Conservation (phyloP, 1,284 basidiomycete species). For the Volvariella volvacea region DNA sequence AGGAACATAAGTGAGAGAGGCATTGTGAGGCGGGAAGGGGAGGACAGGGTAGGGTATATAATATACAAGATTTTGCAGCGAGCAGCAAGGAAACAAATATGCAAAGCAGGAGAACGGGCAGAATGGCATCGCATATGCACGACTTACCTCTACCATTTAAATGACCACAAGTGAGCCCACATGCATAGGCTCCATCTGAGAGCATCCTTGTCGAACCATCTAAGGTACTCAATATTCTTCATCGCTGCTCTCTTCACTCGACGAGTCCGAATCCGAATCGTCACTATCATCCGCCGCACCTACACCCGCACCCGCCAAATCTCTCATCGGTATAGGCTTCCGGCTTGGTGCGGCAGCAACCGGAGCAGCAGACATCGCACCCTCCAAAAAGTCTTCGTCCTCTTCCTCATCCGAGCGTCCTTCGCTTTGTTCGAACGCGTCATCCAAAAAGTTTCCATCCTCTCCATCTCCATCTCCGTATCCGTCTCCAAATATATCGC, state of each 20-base stretch:
- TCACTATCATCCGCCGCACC: constrained; percentile 48
- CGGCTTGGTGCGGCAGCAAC: constrained; percentile 23
- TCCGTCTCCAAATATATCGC: constrained; percentile 25
- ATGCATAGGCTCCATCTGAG: no score
- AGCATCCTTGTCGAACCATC: no score
- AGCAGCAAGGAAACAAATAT: no score
- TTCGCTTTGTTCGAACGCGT: constrained; percentile 13
- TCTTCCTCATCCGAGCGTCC: constrained; percentile 39
- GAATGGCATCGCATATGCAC: no score
- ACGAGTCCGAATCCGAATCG: constrained; percentile 21
- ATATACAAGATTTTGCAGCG: no score
- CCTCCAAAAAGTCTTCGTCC: constrained; percentile 31
- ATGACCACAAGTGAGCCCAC: no score
- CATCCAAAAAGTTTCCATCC: constrained; percentile 38
- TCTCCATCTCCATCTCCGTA: constrained; percentile 15
- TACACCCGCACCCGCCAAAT: constrained; percentile 36
- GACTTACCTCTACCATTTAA: no score
- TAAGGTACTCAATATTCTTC: constrained; percentile 28
- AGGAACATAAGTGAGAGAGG: no score
- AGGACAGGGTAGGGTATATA: no score
- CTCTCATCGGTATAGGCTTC: constrained; percentile 47
- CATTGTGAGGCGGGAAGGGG: no score
- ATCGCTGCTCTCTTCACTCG: constrained; percentile 65
- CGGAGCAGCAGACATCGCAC: constrained; percentile 34
- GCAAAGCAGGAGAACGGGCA: no score